Percentiles rank a stretch among this genome's conserved stretches.
phyloP scores from a whole-genome alignment of 73 alveolate genomes.

The Uronychia setigera region DNA sequence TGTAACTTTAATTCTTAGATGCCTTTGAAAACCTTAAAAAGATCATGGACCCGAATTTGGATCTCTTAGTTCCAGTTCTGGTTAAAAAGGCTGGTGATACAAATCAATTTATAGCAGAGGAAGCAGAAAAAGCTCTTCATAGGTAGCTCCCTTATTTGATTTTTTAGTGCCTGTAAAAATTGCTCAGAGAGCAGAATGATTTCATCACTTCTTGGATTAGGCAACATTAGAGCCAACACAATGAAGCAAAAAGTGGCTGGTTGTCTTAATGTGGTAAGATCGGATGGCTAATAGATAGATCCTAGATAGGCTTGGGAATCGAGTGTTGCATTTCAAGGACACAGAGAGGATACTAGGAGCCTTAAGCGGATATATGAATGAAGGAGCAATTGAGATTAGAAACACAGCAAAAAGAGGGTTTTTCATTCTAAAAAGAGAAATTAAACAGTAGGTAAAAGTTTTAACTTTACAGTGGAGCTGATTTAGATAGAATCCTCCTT shows the following conservation, averaged over 20 bases:
- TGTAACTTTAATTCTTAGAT: background rate
- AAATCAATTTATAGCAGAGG: constrained; percentile 58
- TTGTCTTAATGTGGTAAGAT: background rate
- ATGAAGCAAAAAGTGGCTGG: constrained; percentile 46
- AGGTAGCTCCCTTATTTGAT: background rate
- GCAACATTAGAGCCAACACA: constrained; percentile 23
- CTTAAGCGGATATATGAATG: constrained; percentile 43
- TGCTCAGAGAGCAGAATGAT: constrained; percentile 23
- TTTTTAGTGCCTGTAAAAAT: constrained; percentile 22
- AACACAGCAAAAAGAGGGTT: constrained; percentile 62
- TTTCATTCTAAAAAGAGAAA: constrained; percentile 22
- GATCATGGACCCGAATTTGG: constrained; percentile 45
- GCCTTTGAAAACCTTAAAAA: constrained; percentile 48
- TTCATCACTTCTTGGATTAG: background rate
- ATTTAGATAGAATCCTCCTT: constrained; percentile 16
- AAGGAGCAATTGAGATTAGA: constrained; percentile 67
- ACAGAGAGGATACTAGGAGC: constrained; percentile 31
- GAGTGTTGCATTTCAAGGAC: constrained; percentile 30
- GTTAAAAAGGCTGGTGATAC: constrained; percentile 70
- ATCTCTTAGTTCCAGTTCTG: constrained; percentile 47
- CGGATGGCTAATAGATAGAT: background rate
- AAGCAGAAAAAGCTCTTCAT: constrained; percentile 57
- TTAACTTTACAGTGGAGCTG: constrained; percentile 18
- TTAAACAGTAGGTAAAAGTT: constrained; percentile 12
- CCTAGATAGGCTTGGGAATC: constrained; percentile 40